Evolutionary conservation across 75 land plant species (phyloP).

Genomic region (Azolla pinnata): DNA sequence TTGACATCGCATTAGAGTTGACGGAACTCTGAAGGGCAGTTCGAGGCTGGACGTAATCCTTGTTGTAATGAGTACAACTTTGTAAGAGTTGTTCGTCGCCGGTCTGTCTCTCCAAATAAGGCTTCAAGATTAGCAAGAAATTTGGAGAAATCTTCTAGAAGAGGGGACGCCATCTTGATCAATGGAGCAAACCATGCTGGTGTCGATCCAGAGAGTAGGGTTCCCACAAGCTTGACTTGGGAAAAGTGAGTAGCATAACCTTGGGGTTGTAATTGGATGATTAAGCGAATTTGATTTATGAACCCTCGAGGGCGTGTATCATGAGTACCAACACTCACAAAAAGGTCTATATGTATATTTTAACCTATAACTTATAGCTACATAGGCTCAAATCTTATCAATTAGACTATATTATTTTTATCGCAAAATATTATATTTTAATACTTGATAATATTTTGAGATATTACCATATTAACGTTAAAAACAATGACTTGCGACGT

Average conservation of each 20-base stretch:
- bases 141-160: constrained; percentile 2
- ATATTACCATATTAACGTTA: no score
- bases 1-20: constrained; percentile 12
- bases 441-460: no score
- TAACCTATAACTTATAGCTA: no score
- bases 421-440: no score
- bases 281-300: no score
- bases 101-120: constrained; percentile 19
- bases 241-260: constrained; percentile 9
- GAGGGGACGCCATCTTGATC: constrained; percentile 17
- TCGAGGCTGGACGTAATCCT: constrained; percentile 15
- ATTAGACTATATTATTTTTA: no score
- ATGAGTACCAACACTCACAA: no score
- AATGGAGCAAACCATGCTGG: constrained; percentile 22
- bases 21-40: constrained; percentile 6
- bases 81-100: constrained; percentile 2
- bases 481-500: no score
- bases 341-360: no score
- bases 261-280: background rate
- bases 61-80: constrained; percentile 14
- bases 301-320: no score
- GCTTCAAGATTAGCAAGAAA: constrained; percentile 15
- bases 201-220: constrained; percentile 11
- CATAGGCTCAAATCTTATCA: no score
- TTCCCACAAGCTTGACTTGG: constrained; percentile 15